Evolutionary conservation across 306 rosid genomes (phyloP).

Genomic region (Gleditsia sinensis): DNA sequence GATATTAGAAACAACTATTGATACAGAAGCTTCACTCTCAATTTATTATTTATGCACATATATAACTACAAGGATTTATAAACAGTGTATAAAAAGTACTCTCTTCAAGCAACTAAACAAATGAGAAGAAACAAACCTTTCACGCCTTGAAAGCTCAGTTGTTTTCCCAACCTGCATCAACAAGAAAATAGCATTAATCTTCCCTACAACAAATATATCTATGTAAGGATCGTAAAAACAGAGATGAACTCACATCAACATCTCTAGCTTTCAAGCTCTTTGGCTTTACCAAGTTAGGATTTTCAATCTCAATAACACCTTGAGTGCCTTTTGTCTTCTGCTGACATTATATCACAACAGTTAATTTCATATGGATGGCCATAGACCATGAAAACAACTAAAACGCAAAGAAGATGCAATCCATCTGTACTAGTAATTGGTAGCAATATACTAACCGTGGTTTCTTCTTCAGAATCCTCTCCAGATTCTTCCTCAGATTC

Average conservation of each 20-base stretch:
- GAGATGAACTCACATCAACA: constrained; percentile 64
- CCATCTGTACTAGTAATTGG: constrained; percentile 7
- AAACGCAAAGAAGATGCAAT: background rate
- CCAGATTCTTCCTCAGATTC: constrained; percentile 56
- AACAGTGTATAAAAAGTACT: background rate
- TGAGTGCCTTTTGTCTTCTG: constrained; percentile 85
- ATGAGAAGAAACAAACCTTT: constrained; percentile 60
- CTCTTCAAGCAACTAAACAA: constrained; percentile 19
- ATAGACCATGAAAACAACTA: background rate
- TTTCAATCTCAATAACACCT: constrained; percentile 89
- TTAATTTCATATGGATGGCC: background rate
- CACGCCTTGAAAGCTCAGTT: constrained; percentile 94
- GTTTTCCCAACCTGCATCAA: constrained; percentile 68
- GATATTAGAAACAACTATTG: background rate
- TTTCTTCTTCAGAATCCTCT: constrained; percentile 64
- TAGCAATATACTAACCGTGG: constrained; percentile 43
- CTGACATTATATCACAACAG: constrained; percentile 31
- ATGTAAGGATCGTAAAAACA: constrained; percentile 8
- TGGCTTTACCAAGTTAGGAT: constrained; percentile 84
- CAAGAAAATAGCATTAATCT: constrained; percentile 24
- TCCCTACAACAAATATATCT: background rate
- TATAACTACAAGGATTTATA: background rate
- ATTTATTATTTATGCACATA: background rate
- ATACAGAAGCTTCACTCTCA: background rate
- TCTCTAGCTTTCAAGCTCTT: constrained; percentile 77